Conservation (phyloP, 2,329 filamentous ascomycete species). For the Clonostachys rhizophaga region DNA sequence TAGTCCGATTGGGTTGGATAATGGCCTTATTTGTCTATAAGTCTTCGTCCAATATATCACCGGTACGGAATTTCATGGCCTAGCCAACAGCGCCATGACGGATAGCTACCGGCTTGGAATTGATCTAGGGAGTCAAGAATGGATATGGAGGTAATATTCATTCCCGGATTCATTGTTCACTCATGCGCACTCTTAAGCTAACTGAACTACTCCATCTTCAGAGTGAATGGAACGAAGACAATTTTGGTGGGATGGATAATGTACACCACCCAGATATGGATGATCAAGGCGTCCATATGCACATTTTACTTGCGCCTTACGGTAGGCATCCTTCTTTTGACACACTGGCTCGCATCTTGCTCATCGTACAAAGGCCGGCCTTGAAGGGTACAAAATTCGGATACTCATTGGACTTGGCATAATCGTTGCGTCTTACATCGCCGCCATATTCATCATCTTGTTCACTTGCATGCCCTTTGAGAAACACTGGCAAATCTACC, state of each 20-base stretch:
- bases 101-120: slow-evolving; percentile 1
- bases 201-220: not conserved
- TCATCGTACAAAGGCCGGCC: too few relatives aligned
- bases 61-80: not conserved
- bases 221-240: slow-evolving; percentile 26
- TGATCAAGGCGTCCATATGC: slow-evolving; percentile 17
- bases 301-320: slow-evolving; percentile 1
- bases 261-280: slow-evolving; percentile 24
- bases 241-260: slow-evolving; percentile 22
- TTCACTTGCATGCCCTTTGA: slow-evolving; percentile 17
- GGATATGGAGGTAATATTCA: too few relatives aligned
- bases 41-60: not conserved
- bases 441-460: slow-evolving; percentile 18
- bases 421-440: slow-evolving; percentile 17
- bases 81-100: slow-evolving; percentile 4
- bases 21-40: too few relatives aligned
- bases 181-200: too few relatives aligned
- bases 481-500: slow-evolving; percentile 29
- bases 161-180: too few relatives aligned
- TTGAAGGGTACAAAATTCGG: not conserved
- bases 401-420: slow-evolving; percentile 18
- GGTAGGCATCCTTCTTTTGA: not conserved
- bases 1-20: too few relatives aligned
- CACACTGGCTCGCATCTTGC: not conserved
- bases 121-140: not conserved